Evolutionary conservation across 2,329 filamentous ascomycete species (phyloP).

Genomic region (Thelonectria discophora): DNA sequence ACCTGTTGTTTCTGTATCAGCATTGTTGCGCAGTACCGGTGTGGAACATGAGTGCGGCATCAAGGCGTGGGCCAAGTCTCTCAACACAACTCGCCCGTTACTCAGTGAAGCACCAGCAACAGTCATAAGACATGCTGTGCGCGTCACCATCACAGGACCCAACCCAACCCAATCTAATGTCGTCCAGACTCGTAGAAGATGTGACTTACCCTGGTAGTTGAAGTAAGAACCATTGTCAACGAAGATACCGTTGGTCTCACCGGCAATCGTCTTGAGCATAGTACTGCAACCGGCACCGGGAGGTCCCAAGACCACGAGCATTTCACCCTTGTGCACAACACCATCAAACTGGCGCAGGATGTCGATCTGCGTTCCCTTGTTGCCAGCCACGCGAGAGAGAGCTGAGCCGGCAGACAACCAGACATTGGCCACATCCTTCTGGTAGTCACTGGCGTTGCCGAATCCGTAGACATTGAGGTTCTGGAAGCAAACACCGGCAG

Average conservation of each 20-base stretch:
- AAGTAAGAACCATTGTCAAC: conserved; percentile 76
- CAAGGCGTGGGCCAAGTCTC: conserved; percentile 8
- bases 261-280: conserved; percentile 83
- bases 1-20: conserved; percentile 50
- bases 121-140: too few species aligned
- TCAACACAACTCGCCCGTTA: background rate
- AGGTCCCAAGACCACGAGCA: conserved; percentile 78
- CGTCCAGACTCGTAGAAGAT: background rate
- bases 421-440: conserved; percentile 71
- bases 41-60: conserved; percentile 15
- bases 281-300: conserved; percentile 83
- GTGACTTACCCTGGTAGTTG: conserved; percentile 76
- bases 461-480: conserved; percentile 75
- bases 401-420: conserved; percentile 60
- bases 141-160: background rate
- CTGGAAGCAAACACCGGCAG: conserved; percentile 71
- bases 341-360: conserved; percentile 75
- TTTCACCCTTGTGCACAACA: conserved; percentile 74
- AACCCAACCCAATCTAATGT: background rate
- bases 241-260: conserved; percentile 82
- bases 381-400: conserved; percentile 59
- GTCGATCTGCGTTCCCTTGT: conserved; percentile 67
- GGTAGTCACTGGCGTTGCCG: conserved; percentile 74
- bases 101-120: background rate
- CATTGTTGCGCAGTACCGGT: conserved; percentile 1